Evolutionary conservation across 2,329 filamentous ascomycete genomes (phyloP).

Genomic region (Ophiostoma tasmaniense): DNA sequence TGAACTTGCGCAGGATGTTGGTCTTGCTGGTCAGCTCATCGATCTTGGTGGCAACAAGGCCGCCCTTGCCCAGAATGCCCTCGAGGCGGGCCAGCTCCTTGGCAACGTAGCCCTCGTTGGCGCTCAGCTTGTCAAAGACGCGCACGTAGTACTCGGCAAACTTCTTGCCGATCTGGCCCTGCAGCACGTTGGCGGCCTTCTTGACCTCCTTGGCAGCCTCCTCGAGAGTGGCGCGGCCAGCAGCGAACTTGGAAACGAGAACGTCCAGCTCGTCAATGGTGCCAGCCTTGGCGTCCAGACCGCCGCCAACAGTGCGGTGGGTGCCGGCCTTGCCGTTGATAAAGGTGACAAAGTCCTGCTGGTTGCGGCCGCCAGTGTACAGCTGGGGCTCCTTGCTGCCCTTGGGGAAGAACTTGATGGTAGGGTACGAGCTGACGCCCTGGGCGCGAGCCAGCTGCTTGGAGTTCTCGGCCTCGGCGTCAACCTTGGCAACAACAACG

Average conservation of each 20-base stretch:
- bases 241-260: conserved; percentile 63
- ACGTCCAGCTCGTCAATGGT: conserved; percentile 71
- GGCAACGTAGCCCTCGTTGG: conserved; percentile 67
- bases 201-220: conserved; percentile 63
- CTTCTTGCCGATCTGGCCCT: conserved; percentile 56
- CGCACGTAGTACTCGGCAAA: conserved; percentile 92
- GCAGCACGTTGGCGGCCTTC: conserved; percentile 58
- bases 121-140: conserved; percentile 74
- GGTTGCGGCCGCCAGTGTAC: conserved; percentile 69
- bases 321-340: conserved; percentile 86
- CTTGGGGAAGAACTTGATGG: conserved; percentile 94
- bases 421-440: conserved; percentile 80
- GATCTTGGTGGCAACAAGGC: conserved; percentile 73
- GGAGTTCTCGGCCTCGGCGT: conserved; percentile 75
- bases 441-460: conserved; percentile 70
- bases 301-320: conserved; percentile 72
- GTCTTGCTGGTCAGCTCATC: conserved; percentile 80
- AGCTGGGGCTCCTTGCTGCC: conserved; percentile 62
- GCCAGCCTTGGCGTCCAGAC: conserved; percentile 68
- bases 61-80: conserved; percentile 76
- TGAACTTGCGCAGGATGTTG: conserved; percentile 79
- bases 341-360: conserved; percentile 68
- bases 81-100: conserved; percentile 81
- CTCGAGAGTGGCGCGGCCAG: conserved; percentile 49
- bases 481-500: conserved; percentile 88